A percentile compares a stretch with the other conserved stretches of the same genome.
Evolutionary conservation across 2,329 filamentous ascomycete species (phyloP).

Genomic region (Domatiomyces globalis): DNA sequence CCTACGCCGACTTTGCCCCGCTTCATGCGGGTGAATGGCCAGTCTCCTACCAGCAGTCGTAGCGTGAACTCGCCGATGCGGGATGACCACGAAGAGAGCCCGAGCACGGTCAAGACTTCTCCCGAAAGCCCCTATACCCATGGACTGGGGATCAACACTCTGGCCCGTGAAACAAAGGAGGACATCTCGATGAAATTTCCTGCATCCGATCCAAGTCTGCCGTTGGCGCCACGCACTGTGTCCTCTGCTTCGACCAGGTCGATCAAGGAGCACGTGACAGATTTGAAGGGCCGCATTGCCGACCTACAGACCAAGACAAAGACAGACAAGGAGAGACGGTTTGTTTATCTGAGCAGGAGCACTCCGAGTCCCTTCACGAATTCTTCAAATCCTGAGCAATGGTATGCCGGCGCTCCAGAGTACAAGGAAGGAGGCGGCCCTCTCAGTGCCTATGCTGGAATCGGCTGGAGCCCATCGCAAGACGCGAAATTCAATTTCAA

Average conservation of each 20-base stretch:
- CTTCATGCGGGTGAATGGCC: slow-evolving; percentile 1
- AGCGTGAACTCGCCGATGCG: slow-evolving; percentile 16
- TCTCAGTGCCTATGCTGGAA: slow-evolving; percentile 24
- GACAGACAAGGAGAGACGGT: slow-evolving; percentile 62
- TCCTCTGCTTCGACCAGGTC: slow-evolving; percentile 25
- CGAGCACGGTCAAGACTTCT: slow-evolving; percentile 15
- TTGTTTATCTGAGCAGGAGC: slow-evolving; percentile 61
- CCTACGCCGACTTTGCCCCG: slow-evolving; percentile 2
- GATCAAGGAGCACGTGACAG: slow-evolving; percentile 72
- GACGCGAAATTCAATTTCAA: slow-evolving; percentile 4
- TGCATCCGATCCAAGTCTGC: slow-evolving; percentile 9
- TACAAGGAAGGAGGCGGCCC: slow-evolving; percentile 23
- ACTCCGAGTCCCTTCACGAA: slow-evolving; percentile 68
- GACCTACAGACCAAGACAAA: slow-evolving; percentile 62
- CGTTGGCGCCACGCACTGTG: slow-evolving; percentile 9
- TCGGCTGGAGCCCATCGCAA: slow-evolving; percentile 21
- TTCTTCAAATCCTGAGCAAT: slow-evolving; percentile 41
- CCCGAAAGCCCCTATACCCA: slow-evolving; percentile 9
- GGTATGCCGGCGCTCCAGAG: slow-evolving; percentile 32
- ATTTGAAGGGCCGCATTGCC: slow-evolving; percentile 72
- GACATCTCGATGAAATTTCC: slow-evolving; percentile 8
- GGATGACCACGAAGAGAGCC: slow-evolving; percentile 15
- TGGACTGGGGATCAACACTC: slow-evolving; percentile 16
- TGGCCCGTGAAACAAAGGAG: slow-evolving; percentile 10
- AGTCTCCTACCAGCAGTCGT: slow-evolving; percentile 10